phyloP scores from a whole-genome alignment of 768 basidiomycete species.

The Saitozyma podzolica region DNA sequence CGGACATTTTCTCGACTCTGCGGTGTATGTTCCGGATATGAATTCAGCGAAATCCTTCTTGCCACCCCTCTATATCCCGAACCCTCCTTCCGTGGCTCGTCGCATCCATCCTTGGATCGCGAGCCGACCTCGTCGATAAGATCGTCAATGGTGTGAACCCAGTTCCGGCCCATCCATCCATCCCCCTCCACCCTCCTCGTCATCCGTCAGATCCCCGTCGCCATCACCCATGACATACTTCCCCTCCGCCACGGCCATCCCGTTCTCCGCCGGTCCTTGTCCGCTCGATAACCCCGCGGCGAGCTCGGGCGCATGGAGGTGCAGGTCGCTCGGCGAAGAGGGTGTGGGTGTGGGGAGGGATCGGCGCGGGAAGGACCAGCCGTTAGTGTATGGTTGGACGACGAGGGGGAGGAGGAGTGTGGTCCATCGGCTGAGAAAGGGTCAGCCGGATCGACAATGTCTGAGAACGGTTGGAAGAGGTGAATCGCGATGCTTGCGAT shows the following conservation, averaged over 20 bases:
- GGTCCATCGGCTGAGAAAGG: slow-evolving; percentile 62
- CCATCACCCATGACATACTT: slow-evolving; percentile 41
- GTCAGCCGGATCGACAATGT: neutral
- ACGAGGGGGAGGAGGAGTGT: slow-evolving; percentile 82
- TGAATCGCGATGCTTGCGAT: too few species aligned
- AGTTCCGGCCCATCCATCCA: slow-evolving; percentile 30
- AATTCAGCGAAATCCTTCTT: too few species aligned
- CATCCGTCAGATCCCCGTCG: slow-evolving; percentile 79
- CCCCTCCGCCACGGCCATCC: slow-evolving; percentile 53
- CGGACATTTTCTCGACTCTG: too few species aligned
- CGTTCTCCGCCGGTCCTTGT: slow-evolving; percentile 59
- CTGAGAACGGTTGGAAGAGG: neutral
- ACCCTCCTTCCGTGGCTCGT: too few species aligned
- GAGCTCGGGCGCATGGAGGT: slow-evolving; percentile 36
- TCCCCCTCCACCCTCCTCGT: slow-evolving; percentile 56
- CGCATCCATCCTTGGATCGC: too few species aligned
- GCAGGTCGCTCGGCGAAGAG: neutral
- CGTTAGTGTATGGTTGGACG: slow-evolving; percentile 79
- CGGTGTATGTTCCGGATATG: too few species aligned
- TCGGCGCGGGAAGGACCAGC: slow-evolving; percentile 55
- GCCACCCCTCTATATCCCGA: too few species aligned
- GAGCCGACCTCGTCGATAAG: too few species aligned
- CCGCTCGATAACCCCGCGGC: slow-evolving; percentile 26
- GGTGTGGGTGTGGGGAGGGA: slow-evolving; percentile 14
- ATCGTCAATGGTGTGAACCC: neutral